Base-by-base conservation (phyloP, 345 rosid genomes). In the Populus simonii region DNA sequence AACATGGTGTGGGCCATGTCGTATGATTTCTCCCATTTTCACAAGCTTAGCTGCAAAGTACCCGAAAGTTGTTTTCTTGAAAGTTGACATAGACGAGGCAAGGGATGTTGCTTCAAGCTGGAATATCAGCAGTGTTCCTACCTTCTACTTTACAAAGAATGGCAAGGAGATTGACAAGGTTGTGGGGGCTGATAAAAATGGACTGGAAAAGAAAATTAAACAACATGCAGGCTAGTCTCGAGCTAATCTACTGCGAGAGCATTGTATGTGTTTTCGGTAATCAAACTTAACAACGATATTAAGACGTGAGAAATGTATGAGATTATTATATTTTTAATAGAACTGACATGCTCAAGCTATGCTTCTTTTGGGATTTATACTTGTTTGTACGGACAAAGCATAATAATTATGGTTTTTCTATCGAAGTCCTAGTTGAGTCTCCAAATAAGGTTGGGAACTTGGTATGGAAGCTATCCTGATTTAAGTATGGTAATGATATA, bases 1-100 rank as follows among this genome's bases (percentile, higher is more conserved):
- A 47, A 82, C 93, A 45, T 94, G 98, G 98, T 94, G 98, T 63
- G 97, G 96, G 39, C 98, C 97, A 5, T 94, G 97, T 81, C 96
- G 93, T 16, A 84, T 89, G 87, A 90, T 94, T 84, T 89, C 96
- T 74, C 97, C 98, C n/a, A 81, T 88, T 62, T 92, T 86, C 77
- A 84, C 92, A 55, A 91, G 69, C 81, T 83, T 89, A 85, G 97
- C 96, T n/a, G 81, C 83, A n/a, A 87, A 90, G 78, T 79, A 92
- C 79, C 87, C 89, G 0, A 89, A 88, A 80, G 86, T 84, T 0
- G 94, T 89, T n/a, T 94, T 94, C 91, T 75, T 94, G 83, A 94
- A 94, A 87, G 90, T 89, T 8, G 97, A 92, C 85, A 87, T 85
- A 16, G 92, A 93, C 47, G 91, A 92, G 82, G 90, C 88, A 3